phyloP scores from a whole-genome alignment of 2,329 filamentous ascomycete genomes.

The Colletotrichum gloeosporioides region DNA sequence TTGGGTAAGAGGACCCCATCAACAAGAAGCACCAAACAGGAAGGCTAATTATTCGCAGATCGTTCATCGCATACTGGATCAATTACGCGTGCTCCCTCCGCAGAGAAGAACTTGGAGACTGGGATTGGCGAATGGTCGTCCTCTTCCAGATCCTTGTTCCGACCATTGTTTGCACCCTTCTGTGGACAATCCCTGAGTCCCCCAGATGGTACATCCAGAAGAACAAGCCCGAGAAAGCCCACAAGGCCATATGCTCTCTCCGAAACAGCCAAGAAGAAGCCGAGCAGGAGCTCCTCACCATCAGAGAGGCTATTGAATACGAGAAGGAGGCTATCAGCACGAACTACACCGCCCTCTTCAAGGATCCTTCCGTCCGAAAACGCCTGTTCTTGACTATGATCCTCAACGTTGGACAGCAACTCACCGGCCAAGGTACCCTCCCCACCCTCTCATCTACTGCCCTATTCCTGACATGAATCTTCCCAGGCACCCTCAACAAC shows the following conservation, averaged over 20 bases:
- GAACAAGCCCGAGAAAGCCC: constrained; percentile 63
- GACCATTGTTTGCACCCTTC: constrained; percentile 60
- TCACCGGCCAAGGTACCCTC: constrained; percentile 30
- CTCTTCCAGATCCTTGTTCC: constrained; percentile 75
- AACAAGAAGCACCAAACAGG: rapidly evolving
- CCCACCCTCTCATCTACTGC: neutral
- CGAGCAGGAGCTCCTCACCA: constrained; percentile 67
- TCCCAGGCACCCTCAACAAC: constrained; percentile 27
- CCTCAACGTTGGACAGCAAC: constrained; percentile 73
- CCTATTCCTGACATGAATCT: neutral
- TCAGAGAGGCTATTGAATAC: constrained; percentile 72
- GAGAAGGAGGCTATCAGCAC: constrained; percentile 71
- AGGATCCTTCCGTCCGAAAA: constrained; percentile 71
- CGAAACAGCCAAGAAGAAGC: constrained; percentile 69
- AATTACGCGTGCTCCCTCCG: constrained; percentile 63
- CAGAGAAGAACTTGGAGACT: constrained; percentile 62
- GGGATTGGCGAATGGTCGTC: constrained; percentile 76
- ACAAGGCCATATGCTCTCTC: constrained; percentile 60
- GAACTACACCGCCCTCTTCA: constrained; percentile 70
- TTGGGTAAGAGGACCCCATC: constrained; percentile 43
- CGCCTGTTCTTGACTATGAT: constrained; percentile 68
- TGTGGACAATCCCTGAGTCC: constrained; percentile 71
- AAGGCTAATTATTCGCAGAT: constrained; percentile 24
- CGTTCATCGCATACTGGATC: constrained; percentile 66
- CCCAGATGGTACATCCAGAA: constrained; percentile 72